Conservation (phyloP, 2,329 filamentous ascomycete genomes). For the Sporothrix schenckii region DNA sequence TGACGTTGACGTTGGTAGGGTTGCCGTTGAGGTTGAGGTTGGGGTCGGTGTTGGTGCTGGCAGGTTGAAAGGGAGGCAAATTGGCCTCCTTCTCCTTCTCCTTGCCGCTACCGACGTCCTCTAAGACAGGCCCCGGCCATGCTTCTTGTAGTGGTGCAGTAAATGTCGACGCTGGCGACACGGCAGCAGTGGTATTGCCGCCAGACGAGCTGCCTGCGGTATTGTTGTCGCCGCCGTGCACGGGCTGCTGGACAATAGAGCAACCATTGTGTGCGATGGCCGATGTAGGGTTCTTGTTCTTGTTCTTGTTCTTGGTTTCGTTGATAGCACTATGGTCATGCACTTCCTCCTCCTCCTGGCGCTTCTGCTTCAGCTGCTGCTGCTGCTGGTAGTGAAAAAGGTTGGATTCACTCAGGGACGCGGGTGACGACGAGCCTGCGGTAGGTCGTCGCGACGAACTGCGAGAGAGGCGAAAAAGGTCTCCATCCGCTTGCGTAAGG, state of each 20-base stretch:
- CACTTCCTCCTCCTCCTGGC: slow-evolving; percentile 25
- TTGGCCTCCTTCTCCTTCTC: slow-evolving; percentile 40
- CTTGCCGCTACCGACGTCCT: slow-evolving; percentile 33
- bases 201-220: slow-evolving; percentile 8
- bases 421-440: slow-evolving; percentile 42
- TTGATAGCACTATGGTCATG: neutral
- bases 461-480: slow-evolving; percentile 39
- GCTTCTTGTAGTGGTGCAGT: slow-evolving; percentile 54
- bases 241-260: slow-evolving; percentile 5
- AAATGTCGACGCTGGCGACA: slow-evolving; percentile 41
- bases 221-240: slow-evolving; percentile 3
- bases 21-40: neutral
- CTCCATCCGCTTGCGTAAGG: slow-evolving; percentile 59
- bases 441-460: slow-evolving; percentile 47
- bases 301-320: slow-evolving; percentile 1
- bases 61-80: neutral
- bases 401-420: slow-evolving; percentile 35
- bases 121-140: slow-evolving; percentile 61
- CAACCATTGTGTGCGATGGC: slow-evolving; percentile 24
- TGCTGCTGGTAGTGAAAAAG: slow-evolving; percentile 19
- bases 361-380: slow-evolving; percentile 17
- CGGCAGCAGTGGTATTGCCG: slow-evolving; percentile 28
- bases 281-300: neutral
- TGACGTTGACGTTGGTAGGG: neutral
- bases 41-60: neutral